These are phyloP conservation scores for Cladorrhinum sp. DNA, from an alignment of 2,329 filamentous ascomycete genomes.

Conservation along the genomic window DNA sequence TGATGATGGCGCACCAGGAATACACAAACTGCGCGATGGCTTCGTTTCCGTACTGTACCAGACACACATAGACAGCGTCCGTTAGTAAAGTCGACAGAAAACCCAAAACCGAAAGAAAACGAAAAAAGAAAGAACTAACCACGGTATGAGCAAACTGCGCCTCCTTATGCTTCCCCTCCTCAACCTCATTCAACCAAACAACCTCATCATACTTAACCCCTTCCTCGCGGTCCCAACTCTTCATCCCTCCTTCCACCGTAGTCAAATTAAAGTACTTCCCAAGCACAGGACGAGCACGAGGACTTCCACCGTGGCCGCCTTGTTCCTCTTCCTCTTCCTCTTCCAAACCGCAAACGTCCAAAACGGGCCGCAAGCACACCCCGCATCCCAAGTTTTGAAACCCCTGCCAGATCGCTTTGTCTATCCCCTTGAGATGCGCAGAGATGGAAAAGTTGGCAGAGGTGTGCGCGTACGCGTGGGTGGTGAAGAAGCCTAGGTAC, in stretches of 20 bases:
- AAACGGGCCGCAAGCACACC: conserved; percentile 9
- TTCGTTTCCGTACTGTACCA: conserved; percentile 10
- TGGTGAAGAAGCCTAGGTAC: conserved; percentile 42
- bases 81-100: background rate
- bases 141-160: conserved; percentile 3
- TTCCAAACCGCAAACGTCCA: background rate
- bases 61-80: too few species aligned
- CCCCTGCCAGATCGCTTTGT: conserved; percentile 39
- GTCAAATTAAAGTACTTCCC: background rate
- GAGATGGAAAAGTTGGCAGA: conserved; percentile 32
- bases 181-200: conserved; percentile 6
- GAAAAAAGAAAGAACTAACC: background rate
- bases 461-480: conserved; percentile 46
- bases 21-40: background rate
- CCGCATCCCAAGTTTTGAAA: conserved; percentile 16
- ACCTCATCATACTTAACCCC: background rate
- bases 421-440: conserved; percentile 43
- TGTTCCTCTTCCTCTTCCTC: background rate
- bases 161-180: conserved; percentile 2
- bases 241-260: background rate
- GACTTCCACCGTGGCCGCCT: too few species aligned
- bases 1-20: conserved; percentile 6
- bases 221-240: background rate
- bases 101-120: background rate
- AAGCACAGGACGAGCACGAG: background rate